Conservation (phyloP, 768 basidiomycete species). For the Suillus variegatus region DNA sequence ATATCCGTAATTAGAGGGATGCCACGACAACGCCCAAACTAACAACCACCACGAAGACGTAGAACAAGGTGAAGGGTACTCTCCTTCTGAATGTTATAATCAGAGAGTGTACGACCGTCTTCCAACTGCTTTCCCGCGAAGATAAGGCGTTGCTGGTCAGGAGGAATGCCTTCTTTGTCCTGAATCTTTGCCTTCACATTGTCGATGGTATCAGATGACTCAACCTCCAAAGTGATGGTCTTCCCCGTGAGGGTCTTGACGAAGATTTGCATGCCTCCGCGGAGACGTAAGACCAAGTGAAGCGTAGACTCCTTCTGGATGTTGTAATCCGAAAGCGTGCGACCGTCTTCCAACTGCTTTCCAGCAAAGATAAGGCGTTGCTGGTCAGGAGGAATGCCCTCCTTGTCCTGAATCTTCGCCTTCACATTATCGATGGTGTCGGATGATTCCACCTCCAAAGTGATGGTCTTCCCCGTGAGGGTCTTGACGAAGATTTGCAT, state of each 20-base stretch:
- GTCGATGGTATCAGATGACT: constrained; percentile 76
- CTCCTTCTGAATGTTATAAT: constrained; percentile 80
- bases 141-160: constrained; percentile 76
- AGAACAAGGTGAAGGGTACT: constrained; percentile 68
- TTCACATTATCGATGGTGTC: constrained; percentile 81
- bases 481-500: constrained; percentile 79
- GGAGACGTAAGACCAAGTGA: constrained; percentile 69
- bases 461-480: constrained; percentile 77
- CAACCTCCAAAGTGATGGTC: constrained; percentile 77
- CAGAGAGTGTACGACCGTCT: constrained; percentile 75
- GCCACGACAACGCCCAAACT: constrained; percentile 10
- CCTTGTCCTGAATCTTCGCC: constrained; percentile 79
- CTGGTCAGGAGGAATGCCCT: constrained; percentile 78
- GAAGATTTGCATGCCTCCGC: constrained; percentile 77
- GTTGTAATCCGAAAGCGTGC: constrained; percentile 77
- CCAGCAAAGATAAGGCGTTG: constrained; percentile 81
- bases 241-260: constrained; percentile 75
- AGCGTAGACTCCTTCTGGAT: constrained; percentile 78
- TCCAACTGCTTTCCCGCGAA: constrained; percentile 81
- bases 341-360: constrained; percentile 78
- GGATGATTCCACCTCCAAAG: constrained; percentile 72
- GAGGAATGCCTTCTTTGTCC: constrained; percentile 80
- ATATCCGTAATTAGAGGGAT: background rate
- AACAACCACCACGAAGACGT: constrained; percentile 79
- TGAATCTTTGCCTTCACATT: constrained; percentile 79